Conservation (phyloP, 2,329 filamentous ascomycete genomes). For the Venturia effusa region DNA sequence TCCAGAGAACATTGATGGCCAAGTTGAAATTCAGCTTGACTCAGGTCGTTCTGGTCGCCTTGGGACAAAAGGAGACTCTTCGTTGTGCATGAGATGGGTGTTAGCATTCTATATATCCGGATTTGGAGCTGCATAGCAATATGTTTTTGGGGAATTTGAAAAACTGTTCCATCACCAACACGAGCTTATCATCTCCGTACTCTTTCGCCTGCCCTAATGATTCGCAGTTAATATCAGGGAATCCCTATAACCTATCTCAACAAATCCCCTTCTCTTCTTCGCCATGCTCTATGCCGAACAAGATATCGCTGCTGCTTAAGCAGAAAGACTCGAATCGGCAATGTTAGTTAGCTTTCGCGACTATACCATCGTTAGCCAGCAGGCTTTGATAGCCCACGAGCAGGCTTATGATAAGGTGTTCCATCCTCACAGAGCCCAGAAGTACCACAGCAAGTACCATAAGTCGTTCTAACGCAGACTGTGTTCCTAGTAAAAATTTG, state of each 20-base stretch:
- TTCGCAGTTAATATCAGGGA: not conserved
- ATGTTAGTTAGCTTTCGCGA: not conserved
- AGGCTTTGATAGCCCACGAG: too few species aligned
- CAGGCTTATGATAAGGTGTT: constrained; percentile 4
- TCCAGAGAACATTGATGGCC: too few species aligned
- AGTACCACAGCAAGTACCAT: not conserved
- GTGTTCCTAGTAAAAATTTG: constrained; percentile 3
- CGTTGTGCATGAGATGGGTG: too few species aligned
- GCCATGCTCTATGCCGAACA: not conserved
- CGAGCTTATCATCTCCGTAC: too few species aligned
- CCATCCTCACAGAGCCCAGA: constrained; percentile 8
- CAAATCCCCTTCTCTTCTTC: not conserved
- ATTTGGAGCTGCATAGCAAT: too few species aligned
- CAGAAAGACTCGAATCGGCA: not conserved
- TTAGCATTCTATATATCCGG: too few species aligned
- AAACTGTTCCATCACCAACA: too few species aligned
- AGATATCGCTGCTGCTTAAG: not conserved
- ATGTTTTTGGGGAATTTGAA: too few species aligned
- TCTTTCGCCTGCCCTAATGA: too few species aligned
- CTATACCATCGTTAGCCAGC: not conserved
- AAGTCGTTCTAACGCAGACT: not conserved
- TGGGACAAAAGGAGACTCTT: too few species aligned
- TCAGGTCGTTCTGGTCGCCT: too few species aligned
- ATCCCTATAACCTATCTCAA: not conserved
- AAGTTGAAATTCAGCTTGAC: too few species aligned